phyloP scores from a whole-genome alignment of 2,329 filamentous ascomycete genomes.

The Stagonosporopsis chrysanthemi region DNA sequence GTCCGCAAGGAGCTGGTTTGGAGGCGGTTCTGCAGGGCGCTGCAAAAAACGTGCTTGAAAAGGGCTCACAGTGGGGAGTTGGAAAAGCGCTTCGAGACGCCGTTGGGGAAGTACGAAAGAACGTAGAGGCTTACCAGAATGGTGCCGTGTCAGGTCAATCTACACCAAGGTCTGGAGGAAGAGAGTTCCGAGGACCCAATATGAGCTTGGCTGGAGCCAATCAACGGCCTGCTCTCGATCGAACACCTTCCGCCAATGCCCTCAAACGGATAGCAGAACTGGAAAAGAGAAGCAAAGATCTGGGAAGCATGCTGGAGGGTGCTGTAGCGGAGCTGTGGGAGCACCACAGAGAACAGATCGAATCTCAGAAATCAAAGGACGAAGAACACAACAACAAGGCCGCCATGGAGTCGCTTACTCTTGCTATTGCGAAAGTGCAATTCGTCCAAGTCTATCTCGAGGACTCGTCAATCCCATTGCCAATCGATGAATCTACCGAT shows the following conservation, averaged over 20 bases:
- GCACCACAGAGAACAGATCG: slow-evolving; percentile 62
- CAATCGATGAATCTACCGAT: slow-evolving; percentile 46
- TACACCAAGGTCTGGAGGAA: slow-evolving; percentile 44
- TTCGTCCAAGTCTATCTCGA: slow-evolving; percentile 61
- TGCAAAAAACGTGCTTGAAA: slow-evolving; percentile 75
- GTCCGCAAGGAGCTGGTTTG: slow-evolving; percentile 55
- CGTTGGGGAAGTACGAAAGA: slow-evolving; percentile 79
- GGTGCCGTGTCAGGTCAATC: slow-evolving; percentile 37
- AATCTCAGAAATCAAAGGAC: slow-evolving; percentile 39
- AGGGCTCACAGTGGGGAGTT: slow-evolving; percentile 78
- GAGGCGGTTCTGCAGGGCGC: slow-evolving; percentile 79
- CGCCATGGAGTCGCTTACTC: slow-evolving; percentile 52
- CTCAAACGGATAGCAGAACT: slow-evolving; percentile 52
- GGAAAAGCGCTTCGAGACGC: slow-evolving; percentile 83
- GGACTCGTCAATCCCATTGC: slow-evolving; percentile 55
- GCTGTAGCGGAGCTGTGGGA: slow-evolving; percentile 70
- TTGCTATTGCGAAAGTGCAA: slow-evolving; percentile 60
- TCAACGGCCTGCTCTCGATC: slow-evolving; percentile 30
- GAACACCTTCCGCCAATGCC: slow-evolving; percentile 32
- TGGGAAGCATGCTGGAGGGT: slow-evolving; percentile 73
- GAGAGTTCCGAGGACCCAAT: slow-evolving; percentile 45
- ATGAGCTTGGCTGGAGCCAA: slow-evolving; percentile 29
- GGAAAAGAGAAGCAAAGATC: slow-evolving; percentile 70
- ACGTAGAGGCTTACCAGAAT: slow-evolving; percentile 70
- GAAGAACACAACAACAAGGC: slow-evolving; percentile 38